Base-by-base conservation (phyloP, 345 rosid species). In the Eucalyptus coolabah region DNA sequence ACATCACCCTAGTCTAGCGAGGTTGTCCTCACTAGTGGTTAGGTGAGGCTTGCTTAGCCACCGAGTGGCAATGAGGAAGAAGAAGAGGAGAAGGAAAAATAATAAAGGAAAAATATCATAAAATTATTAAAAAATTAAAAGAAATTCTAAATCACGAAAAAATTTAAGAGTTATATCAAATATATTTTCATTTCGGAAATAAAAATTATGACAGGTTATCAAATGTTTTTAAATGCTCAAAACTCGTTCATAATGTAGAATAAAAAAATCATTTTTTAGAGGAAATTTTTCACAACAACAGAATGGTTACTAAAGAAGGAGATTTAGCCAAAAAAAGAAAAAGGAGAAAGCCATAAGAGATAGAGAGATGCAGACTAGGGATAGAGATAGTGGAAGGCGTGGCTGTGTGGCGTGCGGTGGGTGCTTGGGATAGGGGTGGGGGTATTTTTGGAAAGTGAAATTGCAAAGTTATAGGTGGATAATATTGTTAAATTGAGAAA, bases 11-110 rank as follows among this genome's bases (percentile, higher is more conserved):
- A 53, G 26, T 2, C 59, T 53, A 53, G 59, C 0, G 2, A 53
- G 26, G 59, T 2, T 1, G 0, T 53, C 59, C 26, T 53, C 0
- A 0, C 26, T 0, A 4, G 26, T 53, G 5, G 11, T 0, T 21
- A 53, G 59, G 9, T 21, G 26, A 53, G 26, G 1, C 26, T 53
- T 4, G 26, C 59, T 0, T 19, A 0, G 5, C 11, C 10, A 53
- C 0, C 2, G 1, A 53, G 0, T 0, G 5, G 5, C 59, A 53
- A 53, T 1, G 11, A 53, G 3, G 26, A 53, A 53, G 26, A 53
- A 53, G 26, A 21, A 21, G 26, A 53, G 1, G 5, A 53, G 11
- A 8, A 53, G 2, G 5, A 19, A 19, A 19, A 1, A 18, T 2
- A 15, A 6, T 2, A 50, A 16, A 16, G 0, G 19, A 2, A 50